Conservation (phyloP, 1,139 yeast species). For the Debaryomyces singareniensis region DNA sequence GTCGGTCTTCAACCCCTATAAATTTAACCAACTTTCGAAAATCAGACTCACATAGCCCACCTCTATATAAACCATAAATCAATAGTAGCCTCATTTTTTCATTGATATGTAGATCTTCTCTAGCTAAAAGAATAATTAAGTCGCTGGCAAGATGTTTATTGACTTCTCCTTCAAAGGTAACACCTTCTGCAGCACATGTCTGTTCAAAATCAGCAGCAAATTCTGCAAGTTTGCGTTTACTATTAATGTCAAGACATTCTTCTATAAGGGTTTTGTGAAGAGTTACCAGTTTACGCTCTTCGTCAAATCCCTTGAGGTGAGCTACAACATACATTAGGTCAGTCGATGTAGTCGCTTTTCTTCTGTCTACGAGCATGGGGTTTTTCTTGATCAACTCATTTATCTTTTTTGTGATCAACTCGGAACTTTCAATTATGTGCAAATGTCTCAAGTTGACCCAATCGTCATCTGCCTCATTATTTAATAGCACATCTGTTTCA, state of each 20-base stretch:
- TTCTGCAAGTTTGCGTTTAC: conserved; percentile 50
- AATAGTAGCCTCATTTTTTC: conserved; percentile 77
- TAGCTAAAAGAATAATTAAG: conserved; percentile 52
- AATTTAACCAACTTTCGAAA: conserved; percentile 65
- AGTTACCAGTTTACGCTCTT: conserved; percentile 55
- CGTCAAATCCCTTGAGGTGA: conserved; percentile 61
- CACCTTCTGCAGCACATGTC: conserved; percentile 67
- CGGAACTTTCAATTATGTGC: conserved; percentile 75
- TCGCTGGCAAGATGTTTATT: conserved; percentile 62
- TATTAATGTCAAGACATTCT: conserved; percentile 48
- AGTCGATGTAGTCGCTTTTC: conserved; percentile 52
- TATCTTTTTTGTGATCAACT: conserved; percentile 52
- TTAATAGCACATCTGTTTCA: conserved; percentile 36
- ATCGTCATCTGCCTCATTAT: conserved; percentile 64
- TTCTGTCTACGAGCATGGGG: conserved; percentile 61
- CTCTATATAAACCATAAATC: conserved; percentile 73
- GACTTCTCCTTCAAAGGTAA: conserved; percentile 62
- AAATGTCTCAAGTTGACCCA: conserved; percentile 71
- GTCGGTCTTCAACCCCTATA: conserved; percentile 56
- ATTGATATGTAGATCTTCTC: conserved; percentile 43
- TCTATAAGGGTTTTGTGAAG: conserved; percentile 58
- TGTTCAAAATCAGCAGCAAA: conserved; percentile 68
- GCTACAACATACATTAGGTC: conserved; percentile 65
- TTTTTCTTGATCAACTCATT: conserved; percentile 67
- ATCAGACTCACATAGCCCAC: conserved; percentile 77